Base-by-base conservation (phyloP, 2,329 filamentous ascomycete genomes). In the Penicillium thymicola region DNA sequence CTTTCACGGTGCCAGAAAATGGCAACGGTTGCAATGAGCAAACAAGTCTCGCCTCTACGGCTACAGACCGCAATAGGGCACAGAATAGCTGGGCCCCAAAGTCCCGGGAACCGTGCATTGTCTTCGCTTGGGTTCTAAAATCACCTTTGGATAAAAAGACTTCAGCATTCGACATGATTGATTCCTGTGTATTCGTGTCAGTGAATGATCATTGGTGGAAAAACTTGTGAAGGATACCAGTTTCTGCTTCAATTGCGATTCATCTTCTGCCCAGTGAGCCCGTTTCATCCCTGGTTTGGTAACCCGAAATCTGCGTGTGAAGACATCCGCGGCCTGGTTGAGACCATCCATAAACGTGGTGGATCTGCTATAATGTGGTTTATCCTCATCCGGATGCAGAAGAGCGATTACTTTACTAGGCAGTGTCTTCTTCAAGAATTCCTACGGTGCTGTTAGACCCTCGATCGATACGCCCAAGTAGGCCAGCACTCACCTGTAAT, bases 21-120 rank as follows among this genome's bases (percentile, higher is more conserved):
- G 89, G 82, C 0, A 99, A 79, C 1, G 88, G 85, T 64, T 99
- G 94, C 4, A 99, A 77, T 5, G 94, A 99, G 72, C 92, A 97
- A 0, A 97, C 89, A 5, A 99, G 80, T 13, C 94, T 84, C 5
- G 90, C 82, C 60, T 91, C 85, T 7, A 97, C 85, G 3, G 90
- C 92, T n/a, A 83, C 85, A n/a, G 86, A 84, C 18, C 94, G 86
- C 4, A 99, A 80, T 32, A 97, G 75, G 3, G 92, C 89, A 71
- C 94, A 97, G 67, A 95, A 96, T 0, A 99, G 73, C 70, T 97
- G 92, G 2, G 91, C 89, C 0, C 92, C 94, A 10, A 95, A 81
- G 71, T 99, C 94, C 61, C 92, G 85, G 9, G 93, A 97, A 0
- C 93, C 95, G 61, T 86, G 79, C 18, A 96, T 74, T 5, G 76